Evolutionary conservation across 1,139 yeast genomes (phyloP), one percentile per base, ranked within the genome.

Genomic region (Yamadazyma siamensis): DNA sequence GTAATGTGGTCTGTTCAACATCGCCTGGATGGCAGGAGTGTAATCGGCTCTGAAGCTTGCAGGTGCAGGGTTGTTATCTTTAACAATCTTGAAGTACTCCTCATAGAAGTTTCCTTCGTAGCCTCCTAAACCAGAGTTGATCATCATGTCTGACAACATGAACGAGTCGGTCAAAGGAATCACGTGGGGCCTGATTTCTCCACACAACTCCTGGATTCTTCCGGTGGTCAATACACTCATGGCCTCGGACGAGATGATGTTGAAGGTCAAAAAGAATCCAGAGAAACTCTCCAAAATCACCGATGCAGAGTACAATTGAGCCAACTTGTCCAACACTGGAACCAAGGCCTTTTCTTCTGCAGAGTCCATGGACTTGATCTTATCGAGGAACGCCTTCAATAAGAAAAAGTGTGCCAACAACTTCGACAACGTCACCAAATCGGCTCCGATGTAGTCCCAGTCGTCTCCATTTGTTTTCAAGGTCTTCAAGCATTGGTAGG

Each of bases 401-500:
- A 61, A 50, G 52, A 56, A 63, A 41, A 55, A 62, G 41, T 61
- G 65, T 29, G 65, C 65, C 39, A 55, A 59, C 37, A 86, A 58
- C 54, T 77, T 78, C 23, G 88, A 77, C 27, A 82, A 59, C 23
- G 62, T 52, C 21, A 80, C 74, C 49, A 79, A 66, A 42, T 75
- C 77, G 41, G 75, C 70, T 29, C 86, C 80, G 38, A 78, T 71
- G 28, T 61, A 57, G 44, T 68, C 74, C 53, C 61, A 64, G 40
- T 59, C 50, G 18, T 55, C 61, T 35, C 52, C 48, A 41, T 54
- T 55, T 25, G 49, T 47, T 44, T 57, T 52, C 36, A 57, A 56
- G 13, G 55, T 49, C 29, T 53, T 44, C 22, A 54, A 47, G 29
- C 67, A 62, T 45, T 55, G 57, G 41, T 53, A 39, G 36, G 61